These are phyloP conservation scores for Lathyrus oleraceus DNA, from an alignment of 306 rosid genomes.

Conservation along the genomic window DNA sequence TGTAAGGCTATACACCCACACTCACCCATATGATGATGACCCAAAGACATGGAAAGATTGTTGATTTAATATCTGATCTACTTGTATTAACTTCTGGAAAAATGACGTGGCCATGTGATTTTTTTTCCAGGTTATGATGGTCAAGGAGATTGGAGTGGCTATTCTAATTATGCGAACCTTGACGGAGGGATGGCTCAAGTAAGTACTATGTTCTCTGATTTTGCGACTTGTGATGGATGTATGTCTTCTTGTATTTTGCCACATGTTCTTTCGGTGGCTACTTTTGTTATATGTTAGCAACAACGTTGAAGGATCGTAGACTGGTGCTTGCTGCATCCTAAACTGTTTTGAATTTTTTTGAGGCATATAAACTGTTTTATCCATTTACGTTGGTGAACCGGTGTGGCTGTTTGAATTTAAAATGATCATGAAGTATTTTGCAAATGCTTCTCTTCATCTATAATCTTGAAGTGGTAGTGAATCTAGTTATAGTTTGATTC, in stretches of 20 bases:
- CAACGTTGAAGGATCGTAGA: background rate
- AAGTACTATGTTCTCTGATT: constrained; percentile 25
- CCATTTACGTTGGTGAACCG: background rate
- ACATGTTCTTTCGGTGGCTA: background rate
- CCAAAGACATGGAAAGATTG: background rate
- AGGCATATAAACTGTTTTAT: background rate
- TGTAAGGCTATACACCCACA: background rate
- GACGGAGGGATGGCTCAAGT: constrained; percentile 55
- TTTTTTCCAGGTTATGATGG: constrained; percentile 43
- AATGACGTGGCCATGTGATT: background rate
- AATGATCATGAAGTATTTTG: background rate
- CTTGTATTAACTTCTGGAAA: constrained; percentile 3
- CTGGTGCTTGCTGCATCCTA: background rate
- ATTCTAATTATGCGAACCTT: constrained; percentile 41
- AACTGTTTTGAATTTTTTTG: background rate
- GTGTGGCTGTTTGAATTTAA: background rate
- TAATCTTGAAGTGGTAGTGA: background rate
- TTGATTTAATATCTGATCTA: constrained; percentile 5
- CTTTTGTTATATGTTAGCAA: constrained; percentile 14
- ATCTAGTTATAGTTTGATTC: constrained; percentile 14
- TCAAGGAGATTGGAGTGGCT: constrained; percentile 46
- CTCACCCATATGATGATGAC: background rate
- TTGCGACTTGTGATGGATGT: background rate
- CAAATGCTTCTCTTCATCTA: background rate
- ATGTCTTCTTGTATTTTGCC: background rate